Conservation (phyloP, 805 yeast species). For the Barnettozyma sp. region DNA sequence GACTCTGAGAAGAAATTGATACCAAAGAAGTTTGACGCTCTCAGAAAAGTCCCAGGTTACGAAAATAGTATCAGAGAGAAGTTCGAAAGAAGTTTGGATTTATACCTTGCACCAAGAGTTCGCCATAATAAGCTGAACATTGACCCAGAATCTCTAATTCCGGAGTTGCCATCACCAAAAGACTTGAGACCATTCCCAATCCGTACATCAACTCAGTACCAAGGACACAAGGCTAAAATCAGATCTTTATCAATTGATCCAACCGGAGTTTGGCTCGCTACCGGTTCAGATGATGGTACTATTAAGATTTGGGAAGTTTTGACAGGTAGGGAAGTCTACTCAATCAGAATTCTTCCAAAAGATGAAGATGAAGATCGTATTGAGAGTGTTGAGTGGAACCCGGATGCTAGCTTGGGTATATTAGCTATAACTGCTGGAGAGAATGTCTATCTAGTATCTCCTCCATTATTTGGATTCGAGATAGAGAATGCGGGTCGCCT, state of each 20-base stretch:
- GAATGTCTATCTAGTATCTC: constrained; percentile 67
- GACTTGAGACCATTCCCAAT: constrained; percentile 97
- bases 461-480: constrained; percentile 86
- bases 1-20: constrained; percentile 63
- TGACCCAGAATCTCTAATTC: constrained; percentile 93
- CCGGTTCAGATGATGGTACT: constrained; percentile 95
- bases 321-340: constrained; percentile 90
- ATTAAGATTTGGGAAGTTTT: constrained; percentile 95
- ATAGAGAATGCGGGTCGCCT: constrained; percentile 75
- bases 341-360: constrained; percentile 36
- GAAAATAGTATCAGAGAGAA: constrained; percentile 78
- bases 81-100: constrained; percentile 89
- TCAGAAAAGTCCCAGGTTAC: constrained; percentile 93
- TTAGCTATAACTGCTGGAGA: constrained; percentile 84
- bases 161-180: constrained; percentile 94
- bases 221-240: constrained; percentile 79
- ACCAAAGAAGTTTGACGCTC: constrained; percentile 74
- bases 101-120: constrained; percentile 93
- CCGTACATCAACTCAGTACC: constrained; percentile 72
- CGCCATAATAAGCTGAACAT: constrained; percentile 85
- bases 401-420: constrained; percentile 64
- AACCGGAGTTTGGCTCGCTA: constrained; percentile 89
- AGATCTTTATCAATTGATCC: constrained; percentile 84
- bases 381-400: constrained; percentile 86
- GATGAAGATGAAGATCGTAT: constrained; percentile 68